A percentile compares a stretch with the other conserved stretches of the same genome.
phyloP scores from a whole-genome alignment of 257 asterid genomes.

The Salvia rosmarinus region DNA sequence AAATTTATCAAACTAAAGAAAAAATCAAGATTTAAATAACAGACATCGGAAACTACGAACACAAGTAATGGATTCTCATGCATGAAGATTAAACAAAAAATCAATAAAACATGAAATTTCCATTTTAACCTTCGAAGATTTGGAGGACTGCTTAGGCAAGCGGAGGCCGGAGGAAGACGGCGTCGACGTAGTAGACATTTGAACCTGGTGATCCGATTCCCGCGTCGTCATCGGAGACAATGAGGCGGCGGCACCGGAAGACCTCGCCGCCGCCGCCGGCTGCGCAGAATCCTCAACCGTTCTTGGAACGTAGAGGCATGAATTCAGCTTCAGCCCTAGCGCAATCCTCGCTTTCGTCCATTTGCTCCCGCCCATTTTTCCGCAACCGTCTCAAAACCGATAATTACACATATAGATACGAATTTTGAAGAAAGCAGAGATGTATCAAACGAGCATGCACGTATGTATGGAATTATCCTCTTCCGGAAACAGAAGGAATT shows the following conservation, averaged over 20 bases:
- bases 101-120: not conserved
- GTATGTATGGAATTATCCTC: not conserved
- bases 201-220: slow-evolving; percentile 42
- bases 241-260: slow-evolving; percentile 45
- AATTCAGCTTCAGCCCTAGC: slow-evolving; percentile 58
- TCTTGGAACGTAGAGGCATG: slow-evolving; percentile 61
- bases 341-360: slow-evolving; percentile 80
- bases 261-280: slow-evolving; percentile 33
- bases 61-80: slow-evolving; percentile 22
- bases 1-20: not conserved
- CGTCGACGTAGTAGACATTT: slow-evolving; percentile 68
- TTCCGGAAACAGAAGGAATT: not conserved
- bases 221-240: slow-evolving; percentile 42
- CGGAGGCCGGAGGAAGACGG: slow-evolving; percentile 82
- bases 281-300: slow-evolving; percentile 49
- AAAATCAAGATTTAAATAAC: not conserved
- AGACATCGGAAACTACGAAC: not conserved
- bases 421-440: not conserved
- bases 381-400: slow-evolving; percentile 18
- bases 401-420: slow-evolving; percentile 20
- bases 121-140: slow-evolving; percentile 58
- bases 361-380: slow-evolving; percentile 66
- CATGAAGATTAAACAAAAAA: slow-evolving; percentile 9
- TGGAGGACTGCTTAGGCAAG: slow-evolving; percentile 52
- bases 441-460: slow-evolving; percentile 10